A percentile compares a stretch with the other conserved stretches of the same genome.
These are phyloP conservation scores for Candida buenavistaensis DNA, from an alignment of 1,139 yeast genomes.

Conservation along the genomic window DNA sequence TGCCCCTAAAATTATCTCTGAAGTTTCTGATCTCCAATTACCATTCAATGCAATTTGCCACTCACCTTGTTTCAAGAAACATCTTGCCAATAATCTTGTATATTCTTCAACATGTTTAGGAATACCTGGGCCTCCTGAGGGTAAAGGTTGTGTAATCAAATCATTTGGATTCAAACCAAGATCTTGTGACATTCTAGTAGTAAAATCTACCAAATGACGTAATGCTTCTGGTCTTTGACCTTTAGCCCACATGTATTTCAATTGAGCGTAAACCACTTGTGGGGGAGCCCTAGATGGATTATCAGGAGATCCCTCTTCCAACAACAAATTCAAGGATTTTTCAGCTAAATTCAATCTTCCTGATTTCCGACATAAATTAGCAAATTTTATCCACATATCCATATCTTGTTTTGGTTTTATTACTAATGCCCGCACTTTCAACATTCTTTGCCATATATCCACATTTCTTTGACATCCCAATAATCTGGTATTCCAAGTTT, in stretches of 20 bases:
- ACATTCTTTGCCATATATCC: conserved; percentile 97
- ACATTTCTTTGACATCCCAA: conserved; percentile 95
- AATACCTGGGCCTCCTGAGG: conserved; percentile 70
- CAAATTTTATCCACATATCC: conserved; percentile 98
- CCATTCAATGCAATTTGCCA: conserved; percentile 87
- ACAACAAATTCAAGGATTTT: conserved; percentile 75
- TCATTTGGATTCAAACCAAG: conserved; percentile 78
- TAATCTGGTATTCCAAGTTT: conserved; percentile 91
- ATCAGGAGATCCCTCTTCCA: conserved; percentile 60
- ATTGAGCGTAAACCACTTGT: conserved; percentile 93
- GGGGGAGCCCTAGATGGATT: conserved; percentile 86
- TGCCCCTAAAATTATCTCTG: conserved; percentile 82
- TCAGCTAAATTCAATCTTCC: conserved; percentile 92
- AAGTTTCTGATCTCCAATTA: conserved; percentile 80
- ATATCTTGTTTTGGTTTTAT: conserved; percentile 94
- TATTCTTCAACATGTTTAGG: conserved; percentile 79
- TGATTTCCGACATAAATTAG: conserved; percentile 91
- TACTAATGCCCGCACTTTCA: conserved; percentile 89
- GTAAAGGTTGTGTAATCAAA: conserved; percentile 84
- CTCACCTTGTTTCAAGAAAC: conserved; percentile 96
- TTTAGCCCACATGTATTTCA: conserved; percentile 96
- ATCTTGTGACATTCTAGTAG: conserved; percentile 87
- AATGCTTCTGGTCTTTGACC: conserved; percentile 88
- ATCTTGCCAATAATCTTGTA: conserved; percentile 86
- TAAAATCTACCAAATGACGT: conserved; percentile 81